Evolutionary conservation across 1,139 yeast species (phyloP).

Genomic region (Magnusiomyces clavatus): DNA sequence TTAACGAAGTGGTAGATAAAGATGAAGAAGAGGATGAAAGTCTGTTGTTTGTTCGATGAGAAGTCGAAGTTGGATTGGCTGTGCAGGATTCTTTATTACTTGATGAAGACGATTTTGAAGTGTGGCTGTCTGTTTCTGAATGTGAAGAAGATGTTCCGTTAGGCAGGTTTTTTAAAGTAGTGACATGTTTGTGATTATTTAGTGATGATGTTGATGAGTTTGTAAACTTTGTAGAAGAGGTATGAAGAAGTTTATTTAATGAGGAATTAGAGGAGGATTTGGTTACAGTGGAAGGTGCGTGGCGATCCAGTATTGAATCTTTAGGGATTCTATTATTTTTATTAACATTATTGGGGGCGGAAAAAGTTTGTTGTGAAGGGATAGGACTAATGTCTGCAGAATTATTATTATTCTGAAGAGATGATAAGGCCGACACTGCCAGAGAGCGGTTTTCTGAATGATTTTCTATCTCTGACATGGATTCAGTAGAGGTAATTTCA

Average conservation of each 20-base stretch:
- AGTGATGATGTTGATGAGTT: not conserved
- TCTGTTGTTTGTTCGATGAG: conserved; percentile 5
- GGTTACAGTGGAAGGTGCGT: not conserved
- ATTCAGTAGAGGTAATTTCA: conserved; percentile 5
- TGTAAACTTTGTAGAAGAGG: not conserved
- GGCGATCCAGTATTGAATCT: not conserved
- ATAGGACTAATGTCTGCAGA: not conserved
- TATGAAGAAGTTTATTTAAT: not conserved
- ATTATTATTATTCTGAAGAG: not conserved
- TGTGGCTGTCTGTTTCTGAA: not conserved
- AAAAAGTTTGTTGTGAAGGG: not conserved
- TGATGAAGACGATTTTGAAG: not conserved
- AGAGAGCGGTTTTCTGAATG: conserved; percentile 10
- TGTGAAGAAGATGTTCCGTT: not conserved
- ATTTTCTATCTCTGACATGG: conserved; percentile 16
- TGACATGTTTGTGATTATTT: not conserved
- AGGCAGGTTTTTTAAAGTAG: not conserved
- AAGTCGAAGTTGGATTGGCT: conserved; percentile 7
- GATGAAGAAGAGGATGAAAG: conserved; percentile 42
- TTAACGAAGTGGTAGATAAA: no score
- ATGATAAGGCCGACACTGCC: conserved; percentile 11
- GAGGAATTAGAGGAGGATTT: not conserved
- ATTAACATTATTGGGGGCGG: not conserved
- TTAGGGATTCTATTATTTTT: not conserved
- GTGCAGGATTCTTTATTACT: conserved; percentile 4